phyloP scores from a whole-genome alignment of 345 rosid genomes.

The Linum usitatissimum region DNA sequence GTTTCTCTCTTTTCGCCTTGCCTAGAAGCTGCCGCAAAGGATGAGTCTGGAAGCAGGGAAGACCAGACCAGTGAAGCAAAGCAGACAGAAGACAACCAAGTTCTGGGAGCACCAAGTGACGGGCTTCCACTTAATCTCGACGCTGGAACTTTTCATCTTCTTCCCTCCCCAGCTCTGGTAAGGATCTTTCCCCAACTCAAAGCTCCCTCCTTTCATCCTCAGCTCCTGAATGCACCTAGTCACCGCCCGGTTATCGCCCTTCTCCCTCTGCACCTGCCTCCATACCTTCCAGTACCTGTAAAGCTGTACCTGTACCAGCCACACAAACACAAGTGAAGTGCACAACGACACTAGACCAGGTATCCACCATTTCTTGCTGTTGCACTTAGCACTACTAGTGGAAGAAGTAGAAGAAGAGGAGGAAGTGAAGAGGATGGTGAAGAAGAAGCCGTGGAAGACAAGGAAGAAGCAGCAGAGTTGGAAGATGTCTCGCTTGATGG shows the following conservation, averaged over 20 bases:
- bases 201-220: constrained; percentile 92
- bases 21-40: constrained; percentile 34
- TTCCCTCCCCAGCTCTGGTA: constrained; percentile 29
- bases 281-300: constrained; percentile 61
- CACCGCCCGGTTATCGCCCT: constrained; percentile 53
- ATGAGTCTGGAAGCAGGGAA: constrained; percentile 57
- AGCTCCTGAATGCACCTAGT: constrained; percentile 66
- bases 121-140: constrained; percentile 92
- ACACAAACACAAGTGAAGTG: constrained; percentile 61
- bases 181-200: constrained; percentile 84
- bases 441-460: constrained; percentile 56
- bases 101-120: constrained; percentile 69
- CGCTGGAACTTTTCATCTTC: constrained; percentile 91
- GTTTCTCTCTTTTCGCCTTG: neutral
- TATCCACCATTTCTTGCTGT: constrained; percentile 79
- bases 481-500: constrained; percentile 71
- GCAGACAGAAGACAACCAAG: constrained; percentile 44
- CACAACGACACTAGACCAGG: constrained; percentile 42
- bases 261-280: constrained; percentile 64
- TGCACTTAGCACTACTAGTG: neutral
- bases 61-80: constrained; percentile 54
- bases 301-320: constrained; percentile 59
- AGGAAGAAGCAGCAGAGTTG: constrained; percentile 70
- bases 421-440: constrained; percentile 54
- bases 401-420: constrained; percentile 14